Conservation (phyloP, 129 eudicot genomes). For the Escallonia herrerae region DNA sequence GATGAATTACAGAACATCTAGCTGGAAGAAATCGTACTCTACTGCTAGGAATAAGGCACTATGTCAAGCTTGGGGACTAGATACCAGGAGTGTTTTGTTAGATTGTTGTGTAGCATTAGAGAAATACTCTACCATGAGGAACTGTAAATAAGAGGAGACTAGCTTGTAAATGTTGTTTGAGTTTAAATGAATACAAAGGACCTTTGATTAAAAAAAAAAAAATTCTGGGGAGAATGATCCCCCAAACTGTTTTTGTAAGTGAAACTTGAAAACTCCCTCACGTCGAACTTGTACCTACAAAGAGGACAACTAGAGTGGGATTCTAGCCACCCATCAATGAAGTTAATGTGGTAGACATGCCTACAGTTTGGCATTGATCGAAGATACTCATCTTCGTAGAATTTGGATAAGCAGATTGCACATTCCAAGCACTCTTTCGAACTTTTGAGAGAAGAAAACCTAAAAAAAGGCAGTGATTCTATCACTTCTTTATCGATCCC, state of each 20-base stretch:
- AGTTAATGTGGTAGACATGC: constrained; percentile 34
- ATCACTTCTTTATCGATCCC: constrained; percentile 23
- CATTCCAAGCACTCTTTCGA: constrained; percentile 33
- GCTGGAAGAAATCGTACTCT: no score
- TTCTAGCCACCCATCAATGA: constrained; percentile 34
- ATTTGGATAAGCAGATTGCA: constrained; percentile 25
- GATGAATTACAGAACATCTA: no score
- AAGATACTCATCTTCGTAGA: constrained; percentile 23
- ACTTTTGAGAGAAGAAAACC: constrained; percentile 29
- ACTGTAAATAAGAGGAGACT: no score
- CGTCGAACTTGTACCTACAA: constrained; percentile 19
- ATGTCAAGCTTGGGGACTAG: no score
- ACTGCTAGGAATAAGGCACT: no score
- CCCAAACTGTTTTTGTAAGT: background rate
- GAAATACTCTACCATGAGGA: no score
- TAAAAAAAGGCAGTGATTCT: constrained; percentile 26
- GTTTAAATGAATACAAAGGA: no score
- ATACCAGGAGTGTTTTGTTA: no score
- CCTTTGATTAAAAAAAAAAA: no score
- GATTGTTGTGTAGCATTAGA: no score
- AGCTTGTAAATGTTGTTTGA: no score
- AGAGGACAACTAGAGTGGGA: constrained; percentile 30
- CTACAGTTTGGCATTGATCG: constrained; percentile 33
- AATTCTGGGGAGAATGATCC: no score
- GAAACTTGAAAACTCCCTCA: constrained; percentile 8